Conservation (phyloP, 2,329 filamentous ascomycete species). For the Myriosclerotinia scirpicola region DNA sequence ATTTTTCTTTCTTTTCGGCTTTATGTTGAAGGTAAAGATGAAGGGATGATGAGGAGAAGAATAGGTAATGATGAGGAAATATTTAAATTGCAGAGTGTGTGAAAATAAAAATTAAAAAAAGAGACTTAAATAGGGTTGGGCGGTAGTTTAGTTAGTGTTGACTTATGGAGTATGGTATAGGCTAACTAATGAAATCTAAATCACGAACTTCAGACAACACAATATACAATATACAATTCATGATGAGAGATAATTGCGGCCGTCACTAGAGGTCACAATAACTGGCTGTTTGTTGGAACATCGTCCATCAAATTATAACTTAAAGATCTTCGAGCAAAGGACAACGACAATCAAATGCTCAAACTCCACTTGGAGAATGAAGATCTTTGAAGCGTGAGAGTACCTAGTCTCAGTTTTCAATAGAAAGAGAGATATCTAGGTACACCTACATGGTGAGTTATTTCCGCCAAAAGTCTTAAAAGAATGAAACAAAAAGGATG, state of each 20-base stretch:
- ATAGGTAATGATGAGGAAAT: too few species aligned
- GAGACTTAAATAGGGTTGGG: background rate
- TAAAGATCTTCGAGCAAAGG: background rate
- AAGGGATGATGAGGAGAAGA: background rate
- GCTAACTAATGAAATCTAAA: background rate
- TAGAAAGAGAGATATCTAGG: background rate
- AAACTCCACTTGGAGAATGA: background rate
- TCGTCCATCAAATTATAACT: background rate
- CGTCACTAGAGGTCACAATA: background rate
- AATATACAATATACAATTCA: background rate
- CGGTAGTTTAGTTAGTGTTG: background rate
- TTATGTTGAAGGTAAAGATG: background rate
- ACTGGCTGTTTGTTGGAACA: background rate
- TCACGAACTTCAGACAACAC: too few species aligned
- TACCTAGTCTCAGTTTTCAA: too few species aligned
- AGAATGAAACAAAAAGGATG: slow-evolving; percentile 2
- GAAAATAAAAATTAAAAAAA: background rate
- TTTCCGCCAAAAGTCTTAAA: background rate
- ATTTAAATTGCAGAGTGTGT: background rate
- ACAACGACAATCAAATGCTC: background rate
- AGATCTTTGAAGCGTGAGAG: background rate
- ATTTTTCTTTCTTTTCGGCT: background rate
- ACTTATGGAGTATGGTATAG: background rate
- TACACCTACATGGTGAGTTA: background rate
- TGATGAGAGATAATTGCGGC: background rate